Evolutionary conservation across 768 basidiomycete genomes (phyloP), one percentile per base, ranked within the genome.

Genomic region (Termitomyces sp.): DNA sequence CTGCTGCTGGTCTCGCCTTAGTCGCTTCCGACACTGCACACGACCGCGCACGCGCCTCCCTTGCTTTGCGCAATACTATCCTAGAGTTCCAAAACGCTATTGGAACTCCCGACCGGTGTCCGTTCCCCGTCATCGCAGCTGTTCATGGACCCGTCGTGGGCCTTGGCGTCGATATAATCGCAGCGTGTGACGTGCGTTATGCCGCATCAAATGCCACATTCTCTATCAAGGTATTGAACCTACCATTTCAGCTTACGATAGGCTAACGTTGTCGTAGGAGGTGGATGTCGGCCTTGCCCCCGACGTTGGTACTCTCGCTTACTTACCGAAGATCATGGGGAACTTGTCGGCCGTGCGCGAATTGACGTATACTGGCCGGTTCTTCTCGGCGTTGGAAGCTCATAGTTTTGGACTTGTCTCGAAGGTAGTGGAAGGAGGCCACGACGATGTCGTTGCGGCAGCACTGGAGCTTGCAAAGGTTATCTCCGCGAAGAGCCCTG

Each of bases 241-340:
- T 14, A 7, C 22, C 38, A 16, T 32, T 22, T 20, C 22, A 41
- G 3, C 64, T 86, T 3, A 68, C 73, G 45, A 86, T 73, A 77
- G 74, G 77, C 81, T 47, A 67, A 65, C 65, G 68, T 7, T 24
- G 48, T 30, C 10, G 13, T 65, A 92, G 90, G 91, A 95, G 77
- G 86, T 92, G 3, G 90, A 94, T 65, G 79, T 94, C 26, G 93
- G 90, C 0, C 76, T 96, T 0, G 93, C 94, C 2, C 87, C 94
- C 0, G 94, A 95, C 66, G 85, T 94, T 41, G 94, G 94, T 0
- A 85, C 91, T 0, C 81, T 96, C 6, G 90, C 93, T 1, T 84
- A 86, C 52, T 74, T 95, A 6, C 91, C 90, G 0, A 90, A 91
- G 64, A 77, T 90, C 47, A 80, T 81, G 0, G 90, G 85, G 0